A percentile compares a stretch with the other conserved stretches of the same genome.
Conservation (phyloP, 805 yeast genomes). For the Saccharomycopsis fibuligera region DNA sequence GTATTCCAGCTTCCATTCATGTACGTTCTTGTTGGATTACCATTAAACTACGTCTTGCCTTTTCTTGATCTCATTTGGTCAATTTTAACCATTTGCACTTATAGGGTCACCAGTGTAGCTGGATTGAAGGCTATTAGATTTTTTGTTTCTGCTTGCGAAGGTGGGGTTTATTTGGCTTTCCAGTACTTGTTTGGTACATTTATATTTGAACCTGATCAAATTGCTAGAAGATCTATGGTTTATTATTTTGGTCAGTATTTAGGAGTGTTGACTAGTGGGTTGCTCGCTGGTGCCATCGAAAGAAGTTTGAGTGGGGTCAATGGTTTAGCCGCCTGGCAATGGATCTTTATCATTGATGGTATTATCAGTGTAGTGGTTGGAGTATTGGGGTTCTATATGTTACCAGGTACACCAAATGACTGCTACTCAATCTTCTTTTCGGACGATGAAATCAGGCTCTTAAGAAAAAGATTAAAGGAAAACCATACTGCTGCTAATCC, state of each 20-base stretch:
- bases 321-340: slow-evolving; percentile 62
- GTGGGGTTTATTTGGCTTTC: slow-evolving; percentile 56
- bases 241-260: slow-evolving; percentile 58
- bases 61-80: slow-evolving; percentile 63
- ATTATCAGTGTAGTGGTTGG: slow-evolving; percentile 53
- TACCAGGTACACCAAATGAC: slow-evolving; percentile 61
- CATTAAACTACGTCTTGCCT: slow-evolving; percentile 49
- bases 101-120: slow-evolving; percentile 40
- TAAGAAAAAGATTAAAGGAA: slow-evolving; percentile 37
- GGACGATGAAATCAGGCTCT: slow-evolving; percentile 52
- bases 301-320: slow-evolving; percentile 39
- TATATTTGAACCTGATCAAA: slow-evolving; percentile 45
- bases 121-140: slow-evolving; percentile 59
- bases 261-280: slow-evolving; percentile 57
- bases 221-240: slow-evolving; percentile 53
- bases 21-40: slow-evolving; percentile 48
- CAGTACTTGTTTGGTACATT: slow-evolving; percentile 54
- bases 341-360: slow-evolving; percentile 67
- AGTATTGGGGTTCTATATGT: slow-evolving; percentile 32
- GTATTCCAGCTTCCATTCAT: slow-evolving; percentile 60
- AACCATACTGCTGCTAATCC: slow-evolving; percentile 14
- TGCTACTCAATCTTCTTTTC: slow-evolving; percentile 51
- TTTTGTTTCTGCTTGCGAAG: slow-evolving; percentile 63
- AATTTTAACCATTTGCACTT: slow-evolving; percentile 51
- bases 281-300: slow-evolving; percentile 52